phyloP scores from a whole-genome alignment of 2,329 filamentous ascomycete species.

The Metarhizium album region DNA sequence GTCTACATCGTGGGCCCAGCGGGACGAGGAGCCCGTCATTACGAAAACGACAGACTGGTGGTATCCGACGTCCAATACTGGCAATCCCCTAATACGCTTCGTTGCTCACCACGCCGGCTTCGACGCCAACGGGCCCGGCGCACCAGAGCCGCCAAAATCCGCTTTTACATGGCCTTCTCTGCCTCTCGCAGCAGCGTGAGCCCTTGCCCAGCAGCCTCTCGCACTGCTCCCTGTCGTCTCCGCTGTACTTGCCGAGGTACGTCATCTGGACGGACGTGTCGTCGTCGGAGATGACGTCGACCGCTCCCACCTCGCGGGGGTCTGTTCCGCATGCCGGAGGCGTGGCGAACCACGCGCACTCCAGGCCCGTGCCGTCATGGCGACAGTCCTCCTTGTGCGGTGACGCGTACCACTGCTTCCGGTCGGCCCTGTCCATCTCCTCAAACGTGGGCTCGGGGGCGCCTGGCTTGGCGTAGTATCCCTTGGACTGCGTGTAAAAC shows the following conservation, averaged over 20 bases:
- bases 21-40: too few relatives aligned
- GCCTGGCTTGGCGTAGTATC: not conserved
- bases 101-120: not conserved
- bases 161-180: not conserved
- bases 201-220: not conserved
- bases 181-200: not conserved
- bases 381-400: not conserved
- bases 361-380: not conserved
- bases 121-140: too few relatives aligned
- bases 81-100: too few relatives aligned
- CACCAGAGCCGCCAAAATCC: not conserved
- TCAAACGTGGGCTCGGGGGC: not conserved
- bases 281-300: not conserved
- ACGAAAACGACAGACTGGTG: too few relatives aligned
- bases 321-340: not conserved
- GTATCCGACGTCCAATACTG: too few relatives aligned
- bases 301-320: not conserved
- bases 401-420: not conserved
- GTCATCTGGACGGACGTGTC: not conserved
- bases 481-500: not conserved
- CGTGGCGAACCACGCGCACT: not conserved
- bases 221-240: not conserved
- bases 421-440: not conserved
- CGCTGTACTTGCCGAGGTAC: not conserved
- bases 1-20: too few relatives aligned